Percentiles rank a stretch among this genome's conserved stretches.
phyloP scores from a whole-genome alignment of 805 yeast genomes.

The Candida dajiaensis region DNA sequence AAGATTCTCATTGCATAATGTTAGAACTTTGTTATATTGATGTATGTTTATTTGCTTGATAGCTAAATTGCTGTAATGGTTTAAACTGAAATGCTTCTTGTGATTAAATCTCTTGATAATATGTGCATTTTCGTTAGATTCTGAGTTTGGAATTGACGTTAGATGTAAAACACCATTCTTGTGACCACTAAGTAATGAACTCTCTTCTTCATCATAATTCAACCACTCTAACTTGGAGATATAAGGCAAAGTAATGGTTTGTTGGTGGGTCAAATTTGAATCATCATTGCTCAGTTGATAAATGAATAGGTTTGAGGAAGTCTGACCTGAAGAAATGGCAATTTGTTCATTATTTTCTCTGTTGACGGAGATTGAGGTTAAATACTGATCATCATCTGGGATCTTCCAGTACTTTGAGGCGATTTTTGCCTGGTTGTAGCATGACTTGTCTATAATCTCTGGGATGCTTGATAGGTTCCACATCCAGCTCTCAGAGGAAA shows the following conservation, averaged over 20 bases:
- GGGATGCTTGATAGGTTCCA: constrained; percentile 21
- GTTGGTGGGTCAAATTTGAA: constrained; percentile 46
- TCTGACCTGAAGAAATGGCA: constrained; percentile 48
- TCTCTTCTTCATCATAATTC: constrained; percentile 30
- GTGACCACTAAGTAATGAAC: constrained; percentile 64
- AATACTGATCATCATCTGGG: constrained; percentile 31
- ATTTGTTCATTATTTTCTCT: constrained; percentile 27
- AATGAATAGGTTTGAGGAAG: constrained; percentile 42
- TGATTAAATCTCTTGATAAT: constrained; percentile 78
- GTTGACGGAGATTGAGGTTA: constrained; percentile 38
- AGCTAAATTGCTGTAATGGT: constrained; percentile 10
- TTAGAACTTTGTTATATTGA: constrained; percentile 34
- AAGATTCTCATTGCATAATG: constrained; percentile 62
- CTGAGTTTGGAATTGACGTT: constrained; percentile 56
- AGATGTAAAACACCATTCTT: constrained; percentile 69
- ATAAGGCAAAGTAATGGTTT: constrained; percentile 53
- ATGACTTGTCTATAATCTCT: constrained; percentile 35
- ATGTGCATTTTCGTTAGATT: constrained; percentile 52
- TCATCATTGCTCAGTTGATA: constrained; percentile 38
- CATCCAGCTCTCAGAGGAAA: constrained; percentile 19
- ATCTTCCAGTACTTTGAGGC: constrained; percentile 25
- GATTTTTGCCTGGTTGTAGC: constrained; percentile 32
- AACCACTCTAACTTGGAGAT: constrained; percentile 51
- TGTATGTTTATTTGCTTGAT: constrained; percentile 13
- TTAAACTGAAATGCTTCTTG: constrained; percentile 47